These are phyloP conservation scores for Apostasia shenzhenica DNA, from an alignment of 106 monocot species.

Conservation along the genomic window DNA sequence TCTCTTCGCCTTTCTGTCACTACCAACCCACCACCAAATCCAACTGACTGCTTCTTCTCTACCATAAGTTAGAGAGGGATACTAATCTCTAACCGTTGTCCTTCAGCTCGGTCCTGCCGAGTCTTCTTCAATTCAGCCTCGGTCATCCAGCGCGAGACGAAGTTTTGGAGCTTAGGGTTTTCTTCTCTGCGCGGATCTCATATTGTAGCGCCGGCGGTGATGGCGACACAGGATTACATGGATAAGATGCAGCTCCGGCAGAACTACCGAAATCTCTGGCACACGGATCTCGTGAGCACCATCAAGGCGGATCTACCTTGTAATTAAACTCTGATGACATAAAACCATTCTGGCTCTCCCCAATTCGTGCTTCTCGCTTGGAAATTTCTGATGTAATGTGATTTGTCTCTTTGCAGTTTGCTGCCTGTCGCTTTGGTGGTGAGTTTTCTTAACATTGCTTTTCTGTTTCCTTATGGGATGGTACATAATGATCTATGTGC, in stretches of 20 bases:
- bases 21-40: too few species aligned
- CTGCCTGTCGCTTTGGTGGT: conserved; percentile 55
- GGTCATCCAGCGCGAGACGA: too few species aligned
- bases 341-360: neutral
- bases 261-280: conserved; percentile 81
- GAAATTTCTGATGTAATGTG: neutral
- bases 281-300: conserved; percentile 58
- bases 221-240: conserved; percentile 45
- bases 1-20: too few species aligned
- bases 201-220: neutral
- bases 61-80: too few species aligned
- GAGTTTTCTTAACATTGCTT: conserved; percentile 9
- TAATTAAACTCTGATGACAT: neutral
- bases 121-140: too few species aligned
- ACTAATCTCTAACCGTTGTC: too few species aligned
- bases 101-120: too few species aligned
- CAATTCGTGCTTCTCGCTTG: neutral
- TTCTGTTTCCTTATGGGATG: too few species aligned
- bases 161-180: too few species aligned
- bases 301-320: conserved; percentile 59
- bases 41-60: too few species aligned
- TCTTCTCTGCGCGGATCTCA: neutral
- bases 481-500: too few species aligned
- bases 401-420: conserved; percentile 27
- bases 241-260: conserved; percentile 82